A percentile compares a stretch with the other conserved stretches of the same genome.
Conservation (phyloP, 164 flowering plant genomes). For the Stephania cephalantha region DNA sequence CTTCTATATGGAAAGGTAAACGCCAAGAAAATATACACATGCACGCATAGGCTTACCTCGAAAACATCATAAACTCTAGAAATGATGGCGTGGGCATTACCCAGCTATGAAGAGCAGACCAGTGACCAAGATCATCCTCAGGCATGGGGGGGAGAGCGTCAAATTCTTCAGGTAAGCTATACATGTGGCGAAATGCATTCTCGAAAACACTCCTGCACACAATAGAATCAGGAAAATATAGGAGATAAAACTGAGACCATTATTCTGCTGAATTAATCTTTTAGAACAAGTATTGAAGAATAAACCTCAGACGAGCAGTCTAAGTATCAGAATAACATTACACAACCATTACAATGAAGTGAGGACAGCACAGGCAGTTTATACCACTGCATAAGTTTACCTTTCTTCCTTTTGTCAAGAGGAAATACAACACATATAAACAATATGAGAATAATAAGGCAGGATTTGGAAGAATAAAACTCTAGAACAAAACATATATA, state of each 20-base stretch:
- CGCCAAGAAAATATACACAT: background rate
- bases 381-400: no score
- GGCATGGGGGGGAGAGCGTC: slow-evolving; percentile 98
- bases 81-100: slow-evolving; percentile 95
- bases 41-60: slow-evolving; percentile 41
- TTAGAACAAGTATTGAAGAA: background rate
- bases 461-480: background rate
- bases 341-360: no score
- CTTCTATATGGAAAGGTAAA: background rate
- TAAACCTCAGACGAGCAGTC: background rate
- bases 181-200: slow-evolving; percentile 77
- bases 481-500: background rate
- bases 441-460: no score
- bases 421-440: no score
- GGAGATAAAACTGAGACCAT: background rate
- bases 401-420: no score
- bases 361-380: background rate
- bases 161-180: slow-evolving; percentile 52
- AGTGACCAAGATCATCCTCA: slow-evolving; percentile 65
- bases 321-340: no score
- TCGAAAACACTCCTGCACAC: slow-evolving; percentile 63
- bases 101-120: slow-evolving; percentile 96
- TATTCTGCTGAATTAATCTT: background rate
- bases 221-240: slow-evolving; percentile 8
- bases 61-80: slow-evolving; percentile 84